Conservation (phyloP, 768 basidiomycete species). For the Agaricus subrufescens region DNA sequence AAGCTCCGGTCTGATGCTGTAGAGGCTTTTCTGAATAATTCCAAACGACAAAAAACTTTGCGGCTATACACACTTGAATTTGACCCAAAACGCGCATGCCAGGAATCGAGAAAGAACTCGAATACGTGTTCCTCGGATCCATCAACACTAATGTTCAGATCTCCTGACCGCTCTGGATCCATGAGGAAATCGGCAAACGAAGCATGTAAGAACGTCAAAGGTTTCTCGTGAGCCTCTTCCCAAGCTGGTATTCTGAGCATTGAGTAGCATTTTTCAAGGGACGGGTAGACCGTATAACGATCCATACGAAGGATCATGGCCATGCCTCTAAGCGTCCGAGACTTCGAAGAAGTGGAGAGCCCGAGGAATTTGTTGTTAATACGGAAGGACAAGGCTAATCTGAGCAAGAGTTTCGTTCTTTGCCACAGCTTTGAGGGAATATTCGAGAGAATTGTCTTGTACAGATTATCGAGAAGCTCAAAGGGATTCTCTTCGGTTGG, state of each 20-base stretch:
- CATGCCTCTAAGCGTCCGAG: not conserved
- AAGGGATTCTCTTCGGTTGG: not conserved
- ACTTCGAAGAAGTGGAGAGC: not conserved
- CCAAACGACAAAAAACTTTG: no score
- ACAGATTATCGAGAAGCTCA: not conserved
- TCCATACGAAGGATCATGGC: not conserved
- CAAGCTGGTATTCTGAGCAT: not conserved
- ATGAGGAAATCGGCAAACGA: constrained; percentile 26
- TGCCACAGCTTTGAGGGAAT: not conserved
- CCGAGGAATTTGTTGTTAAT: not conserved
- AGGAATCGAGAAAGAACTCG: no score
- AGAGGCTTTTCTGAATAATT: no score
- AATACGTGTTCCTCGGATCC: not conserved
- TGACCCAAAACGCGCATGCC: no score
- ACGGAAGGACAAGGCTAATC: not conserved
- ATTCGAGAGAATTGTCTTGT: not conserved
- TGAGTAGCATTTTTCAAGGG: not conserved
- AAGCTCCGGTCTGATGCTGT: no score
- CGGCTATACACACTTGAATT: no score
- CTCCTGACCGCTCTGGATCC: not conserved
- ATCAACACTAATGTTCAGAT: constrained; percentile 7
- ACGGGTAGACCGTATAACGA: not conserved
- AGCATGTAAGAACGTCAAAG: constrained; percentile 21
- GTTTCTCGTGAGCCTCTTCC: not conserved
- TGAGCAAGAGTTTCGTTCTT: not conserved